These are phyloP conservation scores for Aspergillus sp. DNA, from an alignment of 2,329 filamentous ascomycete genomes.

Conservation along the genomic window DNA sequence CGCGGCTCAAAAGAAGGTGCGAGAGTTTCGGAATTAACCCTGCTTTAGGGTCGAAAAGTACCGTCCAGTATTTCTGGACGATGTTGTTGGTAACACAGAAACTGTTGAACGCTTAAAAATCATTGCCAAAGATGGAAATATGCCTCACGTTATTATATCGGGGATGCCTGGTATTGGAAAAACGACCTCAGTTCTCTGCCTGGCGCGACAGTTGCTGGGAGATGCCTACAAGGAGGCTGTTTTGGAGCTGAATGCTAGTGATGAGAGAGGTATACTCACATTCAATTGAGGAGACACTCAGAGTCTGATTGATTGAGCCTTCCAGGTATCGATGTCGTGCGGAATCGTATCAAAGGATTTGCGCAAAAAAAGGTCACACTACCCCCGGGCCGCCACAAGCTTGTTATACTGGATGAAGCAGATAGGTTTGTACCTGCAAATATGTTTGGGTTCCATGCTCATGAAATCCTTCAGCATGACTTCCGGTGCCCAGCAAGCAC, in stretches of 20 bases:
- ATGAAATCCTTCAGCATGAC: constrained; percentile 67
- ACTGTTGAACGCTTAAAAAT: constrained; percentile 97
- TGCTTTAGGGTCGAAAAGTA: constrained; percentile 91
- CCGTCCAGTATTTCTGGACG: constrained; percentile 88
- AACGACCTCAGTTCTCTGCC: constrained; percentile 90
- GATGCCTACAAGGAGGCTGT: constrained; percentile 97
- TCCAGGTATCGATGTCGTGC: constrained; percentile 88
- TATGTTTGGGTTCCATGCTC: background rate
- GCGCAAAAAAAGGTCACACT: constrained; percentile 98
- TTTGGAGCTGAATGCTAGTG: constrained; percentile 91
- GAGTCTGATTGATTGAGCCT: constrained; percentile 1
- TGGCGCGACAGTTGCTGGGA: constrained; percentile 86
- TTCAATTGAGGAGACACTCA: background rate
- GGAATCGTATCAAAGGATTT: constrained; percentile 96
- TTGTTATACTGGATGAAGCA: constrained; percentile 96
- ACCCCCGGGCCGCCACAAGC: constrained; percentile 84
- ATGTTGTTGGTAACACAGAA: constrained; percentile 96
- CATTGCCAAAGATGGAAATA: constrained; percentile 97
- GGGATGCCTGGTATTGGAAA: constrained; percentile 99
- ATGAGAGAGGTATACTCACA: constrained; percentile 76
- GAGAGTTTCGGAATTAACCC: background rate
- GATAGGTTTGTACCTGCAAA: constrained; percentile 60
- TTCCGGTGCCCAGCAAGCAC: constrained; percentile 88
- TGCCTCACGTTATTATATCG: constrained; percentile 99
- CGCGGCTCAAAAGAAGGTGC: background rate